Base-by-base conservation (phyloP, 352 stramenopile genomes). In the Pythium brassicae region DNA sequence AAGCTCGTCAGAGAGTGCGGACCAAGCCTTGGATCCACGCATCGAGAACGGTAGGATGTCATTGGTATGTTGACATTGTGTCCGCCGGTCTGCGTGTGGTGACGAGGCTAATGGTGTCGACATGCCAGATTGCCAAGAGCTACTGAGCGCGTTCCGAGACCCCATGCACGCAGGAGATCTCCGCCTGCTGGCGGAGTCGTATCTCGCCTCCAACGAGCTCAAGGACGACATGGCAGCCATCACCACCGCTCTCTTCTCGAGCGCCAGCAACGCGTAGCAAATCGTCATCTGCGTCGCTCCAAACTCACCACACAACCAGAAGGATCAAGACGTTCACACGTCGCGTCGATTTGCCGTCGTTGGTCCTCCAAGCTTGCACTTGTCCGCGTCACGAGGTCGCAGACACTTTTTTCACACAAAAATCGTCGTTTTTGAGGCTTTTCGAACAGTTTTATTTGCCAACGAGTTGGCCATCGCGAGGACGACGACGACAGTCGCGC, bases 11-110 rank as follows among this genome's bases (percentile, higher is more conserved):
- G 26, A 34, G 23, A 53, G 45, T 42, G 19, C n/a, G 14, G n/a
- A 11, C 40, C n/a, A n/a, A 11, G 44, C 34, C 7, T 47, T 60
- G 45, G 34, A 50, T 9, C 11, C 54, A 20, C 23, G n/a, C 14
- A 47, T 60, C 45, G 44, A 54, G 10, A 44, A 22, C 19, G 56
- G 50, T 62, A 39, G n/a, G n/a, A n/a, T n/a, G n/a, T n/a, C n/a
- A n/a, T n/a, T n/a, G n/a, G n/a, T n/a, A n/a, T n/a, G n/a, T n/a
- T n/a, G n/a, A n/a, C n/a, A n/a, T 22, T 25, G 19, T 25, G 6
- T 12, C 8, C n/a, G 20, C 14, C 39, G 14, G 34, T 4, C 47
- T 17, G 19, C 29, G n/a, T 19, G 40, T 17, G 23, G 7, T 29
- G n/a, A 12, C 22, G 12, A 17, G 17, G n/a, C 26, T 50, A 11